phyloP scores from a whole-genome alignment of 2,329 filamentous ascomycete genomes.

The Neopestalotiopsis clavispora region DNA sequence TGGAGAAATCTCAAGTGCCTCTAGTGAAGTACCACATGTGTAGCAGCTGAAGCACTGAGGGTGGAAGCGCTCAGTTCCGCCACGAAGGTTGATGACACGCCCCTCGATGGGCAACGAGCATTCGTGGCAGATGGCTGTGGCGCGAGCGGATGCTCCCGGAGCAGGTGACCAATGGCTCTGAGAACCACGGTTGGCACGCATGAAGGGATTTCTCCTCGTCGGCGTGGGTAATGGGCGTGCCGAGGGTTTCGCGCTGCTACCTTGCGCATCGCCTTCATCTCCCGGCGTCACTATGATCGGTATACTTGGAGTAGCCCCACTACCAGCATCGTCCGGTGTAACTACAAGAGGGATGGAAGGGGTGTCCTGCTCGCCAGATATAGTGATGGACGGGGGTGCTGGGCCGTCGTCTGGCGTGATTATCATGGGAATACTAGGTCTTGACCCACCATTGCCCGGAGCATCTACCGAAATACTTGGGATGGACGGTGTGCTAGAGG shows the following conservation, averaged over 20 bases:
- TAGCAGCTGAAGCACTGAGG: conserved; percentile 92
- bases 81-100: conserved; percentile 83
- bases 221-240: conserved; percentile 56
- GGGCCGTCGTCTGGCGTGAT: conserved; percentile 44
- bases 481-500: conserved; percentile 39
- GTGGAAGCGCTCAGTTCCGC: conserved; percentile 78
- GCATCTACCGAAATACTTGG: conserved; percentile 51
- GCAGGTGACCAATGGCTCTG: conserved; percentile 66
- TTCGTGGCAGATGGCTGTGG: conserved; percentile 79
- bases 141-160: conserved; percentile 50
- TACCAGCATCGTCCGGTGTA: conserved; percentile 37
- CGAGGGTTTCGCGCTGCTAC: conserved; percentile 28
- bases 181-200: conserved; percentile 43
- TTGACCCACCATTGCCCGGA: conserved; percentile 31
- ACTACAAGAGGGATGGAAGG: conserved; percentile 45
- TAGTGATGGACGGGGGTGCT: conserved; percentile 39
- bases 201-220: conserved; percentile 35
- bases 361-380: not conserved
- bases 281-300: conserved; percentile 53
- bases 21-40: conserved; percentile 83
- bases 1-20: conserved; percentile 95
- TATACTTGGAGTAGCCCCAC: conserved; percentile 30
- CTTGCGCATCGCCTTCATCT: conserved; percentile 30
- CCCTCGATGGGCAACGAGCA: conserved; percentile 87
- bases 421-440: conserved; percentile 56